phyloP scores from a whole-genome alignment of 106 monocot species.

The Phalaenopsis aphrodite region DNA sequence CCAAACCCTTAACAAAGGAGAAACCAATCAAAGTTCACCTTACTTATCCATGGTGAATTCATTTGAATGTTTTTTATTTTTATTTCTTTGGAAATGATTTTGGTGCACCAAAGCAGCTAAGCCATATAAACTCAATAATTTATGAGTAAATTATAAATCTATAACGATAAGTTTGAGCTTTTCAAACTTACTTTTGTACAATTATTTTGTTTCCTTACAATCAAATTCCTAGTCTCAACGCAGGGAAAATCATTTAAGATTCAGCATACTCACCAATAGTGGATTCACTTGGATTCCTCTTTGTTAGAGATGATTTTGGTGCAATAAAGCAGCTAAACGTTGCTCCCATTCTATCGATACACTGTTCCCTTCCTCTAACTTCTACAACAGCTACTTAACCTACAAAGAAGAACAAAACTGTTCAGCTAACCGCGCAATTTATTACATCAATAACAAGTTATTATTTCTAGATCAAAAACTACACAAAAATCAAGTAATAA shows the following conservation, averaged over 20 bases:
- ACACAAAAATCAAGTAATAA: not conserved
- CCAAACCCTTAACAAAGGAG: no score
- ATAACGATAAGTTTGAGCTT: not conserved
- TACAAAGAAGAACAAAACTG: not conserved
- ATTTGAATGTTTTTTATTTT: no score
- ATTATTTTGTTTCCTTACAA: no score
- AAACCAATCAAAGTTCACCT: no score
- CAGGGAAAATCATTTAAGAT: no score
- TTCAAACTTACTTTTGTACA: no score
- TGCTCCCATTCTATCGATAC: not conserved
- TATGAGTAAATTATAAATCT: no score
- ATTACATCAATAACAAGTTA: not conserved
- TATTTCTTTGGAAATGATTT: no score
- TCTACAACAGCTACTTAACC: not conserved
- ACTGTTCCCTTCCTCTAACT: not conserved
- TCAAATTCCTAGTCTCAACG: no score
- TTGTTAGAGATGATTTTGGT: not conserved
- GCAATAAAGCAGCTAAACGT: constrained; percentile 3
- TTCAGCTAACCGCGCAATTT: not conserved
- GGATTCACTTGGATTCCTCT: not conserved
- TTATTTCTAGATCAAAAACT: not conserved
- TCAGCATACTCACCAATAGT: not conserved
- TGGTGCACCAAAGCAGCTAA: no score
- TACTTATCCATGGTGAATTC: no score
- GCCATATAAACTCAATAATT: no score